Evolutionary conservation across 495 filamentous ascomycete species (phyloP).

Genomic region (Hypoxylon cercidicola): DNA sequence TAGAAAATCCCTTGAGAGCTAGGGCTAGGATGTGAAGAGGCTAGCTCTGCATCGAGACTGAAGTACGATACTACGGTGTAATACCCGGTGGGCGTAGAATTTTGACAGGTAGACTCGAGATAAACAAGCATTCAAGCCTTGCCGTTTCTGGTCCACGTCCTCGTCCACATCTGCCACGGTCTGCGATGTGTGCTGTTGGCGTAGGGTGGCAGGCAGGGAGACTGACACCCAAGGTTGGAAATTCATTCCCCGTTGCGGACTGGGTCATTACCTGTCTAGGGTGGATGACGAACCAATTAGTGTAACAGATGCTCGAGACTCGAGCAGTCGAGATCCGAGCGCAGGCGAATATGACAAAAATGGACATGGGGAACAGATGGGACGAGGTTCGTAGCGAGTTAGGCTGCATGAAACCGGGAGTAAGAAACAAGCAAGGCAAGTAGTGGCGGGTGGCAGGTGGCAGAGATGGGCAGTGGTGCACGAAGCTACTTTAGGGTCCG

Average conservation of each 20-base stretch:
- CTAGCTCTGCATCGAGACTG: neutral
- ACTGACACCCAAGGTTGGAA: neutral
- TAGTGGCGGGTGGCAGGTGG: constrained; percentile 13
- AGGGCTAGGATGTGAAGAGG: constrained; percentile 18
- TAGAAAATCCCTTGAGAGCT: constrained; percentile 26
- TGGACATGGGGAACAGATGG: constrained; percentile 11
- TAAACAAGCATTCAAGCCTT: constrained; percentile 16
- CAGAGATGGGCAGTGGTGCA: constrained; percentile 3
- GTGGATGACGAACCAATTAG: constrained; percentile 24
- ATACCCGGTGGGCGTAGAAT: constrained; percentile 2
- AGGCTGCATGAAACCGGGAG: neutral
- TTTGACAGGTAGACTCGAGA: constrained; percentile 26
- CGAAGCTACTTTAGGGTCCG: constrained; percentile 33
- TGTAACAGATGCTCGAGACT: constrained; percentile 11
- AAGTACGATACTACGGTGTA: constrained; percentile 14
- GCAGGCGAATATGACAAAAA: constrained; percentile 5
- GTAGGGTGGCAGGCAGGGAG: neutral
- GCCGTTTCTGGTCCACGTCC: constrained; percentile 18
- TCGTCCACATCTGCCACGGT: constrained; percentile 7
- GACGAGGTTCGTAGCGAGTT: constrained; percentile 25
- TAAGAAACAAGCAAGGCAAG: constrained; percentile 23
- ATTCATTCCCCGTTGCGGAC: constrained; percentile 20
- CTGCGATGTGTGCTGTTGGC: constrained; percentile 10
- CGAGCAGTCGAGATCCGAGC: constrained; percentile 30
- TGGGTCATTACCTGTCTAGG: constrained; percentile 7